phyloP scores from a whole-genome alignment of 371 early-diverging fungal genomes.

The Apophysomyces sp. region DNA sequence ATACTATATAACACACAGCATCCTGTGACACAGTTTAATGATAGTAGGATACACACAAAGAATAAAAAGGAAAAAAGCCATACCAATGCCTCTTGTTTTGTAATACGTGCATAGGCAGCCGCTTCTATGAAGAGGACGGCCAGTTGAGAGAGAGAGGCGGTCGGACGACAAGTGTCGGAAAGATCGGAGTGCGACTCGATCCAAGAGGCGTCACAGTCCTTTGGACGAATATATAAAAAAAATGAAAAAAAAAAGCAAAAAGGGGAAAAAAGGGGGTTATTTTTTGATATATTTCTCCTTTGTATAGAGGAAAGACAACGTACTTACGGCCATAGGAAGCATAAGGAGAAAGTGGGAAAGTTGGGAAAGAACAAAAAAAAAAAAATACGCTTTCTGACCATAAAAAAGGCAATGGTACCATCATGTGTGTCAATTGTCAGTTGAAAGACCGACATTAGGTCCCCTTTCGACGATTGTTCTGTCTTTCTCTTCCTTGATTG shows the following conservation, averaged over 20 bases:
- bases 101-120: conserved; percentile 20
- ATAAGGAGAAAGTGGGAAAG: not conserved
- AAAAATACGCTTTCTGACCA: not conserved
- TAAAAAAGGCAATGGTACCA: conserved; percentile 1
- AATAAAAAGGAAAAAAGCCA: not conserved
- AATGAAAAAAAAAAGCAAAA: not conserved
- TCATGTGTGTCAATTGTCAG: conserved; percentile 3
- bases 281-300: too few relatives aligned
- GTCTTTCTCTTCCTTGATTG: not conserved
- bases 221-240: not conserved
- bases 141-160: conserved; percentile 16
- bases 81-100: conserved; percentile 33
- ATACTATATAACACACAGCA: conserved; percentile 22
- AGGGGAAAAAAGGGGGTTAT: not conserved
- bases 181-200: conserved; percentile 15
- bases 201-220: not conserved
- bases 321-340: conserved; percentile 1
- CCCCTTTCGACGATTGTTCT: conserved; percentile 1
- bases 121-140: conserved; percentile 15
- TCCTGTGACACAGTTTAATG: conserved; percentile 10
- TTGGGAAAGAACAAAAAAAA: not conserved
- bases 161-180: not conserved
- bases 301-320: not conserved
- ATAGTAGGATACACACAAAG: too few relatives aligned
- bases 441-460: conserved; percentile 1